These are phyloP conservation scores for Tolypocladium tundrense DNA, from an alignment of 2,329 filamentous ascomycete species.

Conservation along the genomic window DNA sequence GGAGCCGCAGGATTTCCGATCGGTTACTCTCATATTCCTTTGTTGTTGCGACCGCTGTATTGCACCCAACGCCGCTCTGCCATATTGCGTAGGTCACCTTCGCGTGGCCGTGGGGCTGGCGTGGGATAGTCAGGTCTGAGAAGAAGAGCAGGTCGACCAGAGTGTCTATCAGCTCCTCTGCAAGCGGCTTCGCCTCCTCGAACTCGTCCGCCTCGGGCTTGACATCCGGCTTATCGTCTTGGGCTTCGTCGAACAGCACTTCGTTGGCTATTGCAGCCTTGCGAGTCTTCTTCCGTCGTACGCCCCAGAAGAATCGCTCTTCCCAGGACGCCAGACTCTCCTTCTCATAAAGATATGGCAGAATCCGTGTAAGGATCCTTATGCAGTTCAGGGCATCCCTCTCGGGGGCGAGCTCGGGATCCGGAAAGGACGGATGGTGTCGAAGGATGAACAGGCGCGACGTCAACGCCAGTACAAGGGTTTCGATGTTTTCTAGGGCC, in stretches of 20 bases:
- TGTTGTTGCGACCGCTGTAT: slow-evolving; percentile 75
- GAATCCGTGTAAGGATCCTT: slow-evolving; percentile 74
- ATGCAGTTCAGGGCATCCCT: slow-evolving; percentile 92
- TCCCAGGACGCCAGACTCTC: slow-evolving; percentile 80
- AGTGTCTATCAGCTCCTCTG: slow-evolving; percentile 86
- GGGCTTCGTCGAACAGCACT: slow-evolving; percentile 73
- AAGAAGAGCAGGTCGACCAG: slow-evolving; percentile 86
- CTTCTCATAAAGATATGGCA: slow-evolving; percentile 87
- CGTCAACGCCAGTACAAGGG: slow-evolving; percentile 73
- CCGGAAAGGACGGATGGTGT: slow-evolving; percentile 84
- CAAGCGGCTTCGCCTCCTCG: slow-evolving; percentile 76
- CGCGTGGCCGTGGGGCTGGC: slow-evolving; percentile 56
- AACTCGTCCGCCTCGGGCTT: slow-evolving; percentile 49
- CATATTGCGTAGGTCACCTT: slow-evolving; percentile 92
- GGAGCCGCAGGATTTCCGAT: slow-evolving; percentile 75
- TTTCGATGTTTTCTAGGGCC: slow-evolving; percentile 81
- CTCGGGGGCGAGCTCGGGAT: slow-evolving; percentile 74
- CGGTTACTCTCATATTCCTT: slow-evolving; percentile 91
- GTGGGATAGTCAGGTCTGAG: slow-evolving; percentile 76
- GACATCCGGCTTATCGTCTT: slow-evolving; percentile 39
- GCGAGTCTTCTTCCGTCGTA: slow-evolving; percentile 60
- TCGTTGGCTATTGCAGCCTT: slow-evolving; percentile 58
- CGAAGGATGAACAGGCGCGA: slow-evolving; percentile 72
- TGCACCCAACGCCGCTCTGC: slow-evolving; percentile 96
- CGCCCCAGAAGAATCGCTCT: slow-evolving; percentile 84